Evolutionary conservation across 345 rosid genomes (phyloP).

Genomic region (Limnanthes douglasii): DNA sequence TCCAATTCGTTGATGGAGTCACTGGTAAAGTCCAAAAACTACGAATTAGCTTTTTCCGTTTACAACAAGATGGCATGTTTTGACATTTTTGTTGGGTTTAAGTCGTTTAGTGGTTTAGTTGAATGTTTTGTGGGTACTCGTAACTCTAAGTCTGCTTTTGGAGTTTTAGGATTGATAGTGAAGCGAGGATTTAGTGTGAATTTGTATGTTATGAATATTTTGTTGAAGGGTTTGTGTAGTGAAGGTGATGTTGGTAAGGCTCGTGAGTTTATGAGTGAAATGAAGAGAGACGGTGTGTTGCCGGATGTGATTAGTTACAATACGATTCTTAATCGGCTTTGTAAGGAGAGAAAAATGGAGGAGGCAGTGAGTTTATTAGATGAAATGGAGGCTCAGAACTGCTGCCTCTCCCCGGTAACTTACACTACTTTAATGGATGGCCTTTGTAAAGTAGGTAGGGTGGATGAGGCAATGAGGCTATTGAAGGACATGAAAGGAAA

Average conservation of each 20-base stretch:
- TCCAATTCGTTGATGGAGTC: slow-evolving; percentile 32
- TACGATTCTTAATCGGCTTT: slow-evolving; percentile 32
- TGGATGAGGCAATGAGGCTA: slow-evolving; percentile 29
- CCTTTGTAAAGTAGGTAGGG: slow-evolving; percentile 36
- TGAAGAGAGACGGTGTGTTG: slow-evolving; percentile 16
- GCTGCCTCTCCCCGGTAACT: slow-evolving; percentile 23
- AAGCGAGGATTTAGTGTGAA: slow-evolving; percentile 40
- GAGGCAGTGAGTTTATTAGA: slow-evolving; percentile 21
- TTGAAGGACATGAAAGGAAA: slow-evolving; percentile 24
- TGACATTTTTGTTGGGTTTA: slow-evolving; percentile 20
- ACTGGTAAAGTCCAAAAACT: slow-evolving; percentile 35
- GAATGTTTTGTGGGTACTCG: slow-evolving; percentile 29
- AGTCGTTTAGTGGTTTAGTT: slow-evolving; percentile 35
- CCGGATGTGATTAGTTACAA: slow-evolving; percentile 37
- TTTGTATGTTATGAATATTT: slow-evolving; percentile 24
- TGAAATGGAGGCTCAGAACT: slow-evolving; percentile 26
- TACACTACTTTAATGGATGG: slow-evolving; percentile 39
- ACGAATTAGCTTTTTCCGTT: slow-evolving; percentile 30
- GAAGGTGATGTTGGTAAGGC: slow-evolving; percentile 19
- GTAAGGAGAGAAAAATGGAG: slow-evolving; percentile 22
- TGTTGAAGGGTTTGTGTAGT: slow-evolving; percentile 42
- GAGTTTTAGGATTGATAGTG: slow-evolving; percentile 34
- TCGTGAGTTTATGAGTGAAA: slow-evolving; percentile 19
- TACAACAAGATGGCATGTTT: slow-evolving; percentile 24
- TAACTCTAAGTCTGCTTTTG: slow-evolving; percentile 17